Evolutionary conservation across 2,329 filamentous ascomycete genomes (phyloP), one percentile per base, ranked within the genome.

Genomic region (Ceratocystis ficicola): DNA sequence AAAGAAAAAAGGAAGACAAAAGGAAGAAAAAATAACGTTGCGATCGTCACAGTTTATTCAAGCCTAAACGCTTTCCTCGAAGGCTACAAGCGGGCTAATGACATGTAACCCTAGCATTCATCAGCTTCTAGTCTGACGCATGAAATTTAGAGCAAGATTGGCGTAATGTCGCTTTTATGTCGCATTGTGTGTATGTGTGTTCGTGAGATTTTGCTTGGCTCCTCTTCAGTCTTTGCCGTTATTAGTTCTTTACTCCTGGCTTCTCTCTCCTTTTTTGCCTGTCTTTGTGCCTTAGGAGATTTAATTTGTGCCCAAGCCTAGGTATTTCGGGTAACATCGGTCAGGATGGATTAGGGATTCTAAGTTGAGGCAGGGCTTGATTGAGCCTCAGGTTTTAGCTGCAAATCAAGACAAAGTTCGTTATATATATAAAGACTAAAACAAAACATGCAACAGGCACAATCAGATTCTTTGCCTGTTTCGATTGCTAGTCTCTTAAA

Each of bases 261-360:
- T 41, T 41, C 36, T 41, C 36, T 41, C 36, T 5, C 36, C 36
- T 15, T 41, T 41, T 41, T 41, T 15, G 36, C 12, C 36, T 5
- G 3, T 41, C 32, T 36, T 36, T 59, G 17, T 59, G 25, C 30
- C 55, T 36, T 22, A 5, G 48, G n/a, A 22, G 22, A 52, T n/a
- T 20, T 25, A 20, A n/a, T 67, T 66, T 2, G 69, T 68, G 1
- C 68, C 65, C 0, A 70, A 67, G 0, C 73, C 72, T 52, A 75
- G 76, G 44, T 76, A 52, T 52, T 52, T 52, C 25, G 22, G 48
- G 48, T 74, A 2, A 76, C 67, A 59, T n/a, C 25, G 8, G 7
- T n/a, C 30, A 30, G 55, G 55, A 36, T 59, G 8, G 3, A 36
- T 30, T n/a, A n/a, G 55, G 7, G 55, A 28, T 59, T 15, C 17